A percentile compares a stretch with the other conserved stretches of the same genome.
These are phyloP conservation scores for Helotiales sp. DNA, from an alignment of 2,329 filamentous ascomycete species.

Conservation along the genomic window DNA sequence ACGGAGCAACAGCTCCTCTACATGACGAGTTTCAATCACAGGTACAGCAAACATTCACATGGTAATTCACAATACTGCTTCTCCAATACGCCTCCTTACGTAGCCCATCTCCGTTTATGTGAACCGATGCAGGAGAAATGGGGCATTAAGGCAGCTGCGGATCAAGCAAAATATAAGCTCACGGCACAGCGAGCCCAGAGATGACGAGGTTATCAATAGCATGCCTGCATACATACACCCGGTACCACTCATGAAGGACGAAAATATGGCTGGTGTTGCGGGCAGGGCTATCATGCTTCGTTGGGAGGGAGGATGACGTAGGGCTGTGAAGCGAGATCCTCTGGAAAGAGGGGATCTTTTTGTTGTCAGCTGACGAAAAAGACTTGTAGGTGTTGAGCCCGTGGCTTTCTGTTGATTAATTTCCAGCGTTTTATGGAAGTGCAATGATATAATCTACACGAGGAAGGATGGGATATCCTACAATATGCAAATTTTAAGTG, in stretches of 20 bases:
- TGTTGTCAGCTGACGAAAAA: neutral
- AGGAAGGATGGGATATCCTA: neutral
- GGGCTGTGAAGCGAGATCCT: neutral
- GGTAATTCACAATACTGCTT: neutral
- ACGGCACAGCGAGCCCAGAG: neutral
- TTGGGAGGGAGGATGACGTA: slow-evolving; percentile 1
- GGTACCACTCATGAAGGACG: no score
- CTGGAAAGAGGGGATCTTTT: neutral
- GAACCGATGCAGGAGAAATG: neutral
- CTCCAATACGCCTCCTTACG: neutral
- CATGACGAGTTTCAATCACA: neutral
- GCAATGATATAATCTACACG: neutral
- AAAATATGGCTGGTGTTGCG: neutral
- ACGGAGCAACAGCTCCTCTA: neutral
- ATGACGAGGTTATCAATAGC: neutral
- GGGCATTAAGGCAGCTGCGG: neutral
- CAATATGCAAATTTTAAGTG: neutral
- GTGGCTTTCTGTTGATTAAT: no score
- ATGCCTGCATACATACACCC: neutral
- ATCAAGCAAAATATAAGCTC: neutral
- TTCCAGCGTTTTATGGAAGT: neutral
- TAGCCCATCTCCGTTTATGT: neutral
- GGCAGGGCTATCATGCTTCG: neutral
- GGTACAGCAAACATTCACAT: neutral
- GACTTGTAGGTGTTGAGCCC: no score